These are phyloP conservation scores for Pseudogymnoascus destructans DNA, from an alignment of 2,329 filamentous ascomycete genomes.

Conservation along the genomic window DNA sequence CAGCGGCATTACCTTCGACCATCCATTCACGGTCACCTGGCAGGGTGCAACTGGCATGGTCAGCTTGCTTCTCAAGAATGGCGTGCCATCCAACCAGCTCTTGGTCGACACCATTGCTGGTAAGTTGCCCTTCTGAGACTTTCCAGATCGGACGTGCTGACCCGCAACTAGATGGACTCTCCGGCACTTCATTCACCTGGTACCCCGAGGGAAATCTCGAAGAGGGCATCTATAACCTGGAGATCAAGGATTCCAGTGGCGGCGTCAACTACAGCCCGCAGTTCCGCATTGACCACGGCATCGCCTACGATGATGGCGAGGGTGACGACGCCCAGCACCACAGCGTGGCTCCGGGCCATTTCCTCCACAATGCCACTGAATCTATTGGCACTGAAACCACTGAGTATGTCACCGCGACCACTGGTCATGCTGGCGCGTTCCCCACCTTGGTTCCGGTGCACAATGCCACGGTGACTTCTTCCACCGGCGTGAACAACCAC, in stretches of 20 bases:
- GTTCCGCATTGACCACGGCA: conserved; percentile 19
- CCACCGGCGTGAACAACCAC: neutral
- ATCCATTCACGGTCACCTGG: conserved; percentile 22
- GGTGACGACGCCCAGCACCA: neutral
- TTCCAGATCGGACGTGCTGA: conserved; percentile 9
- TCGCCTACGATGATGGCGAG: neutral
- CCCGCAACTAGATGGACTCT: conserved; percentile 14
- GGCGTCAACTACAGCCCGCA: conserved; percentile 20
- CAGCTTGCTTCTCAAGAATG: conserved; percentile 21
- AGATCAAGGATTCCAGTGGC: conserved; percentile 17
- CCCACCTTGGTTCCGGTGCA: neutral
- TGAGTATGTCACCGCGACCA: neutral
- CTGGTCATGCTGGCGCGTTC: neutral
- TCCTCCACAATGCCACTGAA: neutral
- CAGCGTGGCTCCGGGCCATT: neutral
- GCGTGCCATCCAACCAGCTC: conserved; percentile 16
- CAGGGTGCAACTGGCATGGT: conserved; percentile 19
- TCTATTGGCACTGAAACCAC: neutral
- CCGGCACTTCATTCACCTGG: conserved; percentile 19
- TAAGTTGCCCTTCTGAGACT: conserved; percentile 12
- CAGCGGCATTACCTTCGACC: conserved; percentile 16
- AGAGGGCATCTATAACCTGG: conserved; percentile 19
- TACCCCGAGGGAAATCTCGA: conserved; percentile 12
- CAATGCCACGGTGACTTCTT: neutral
- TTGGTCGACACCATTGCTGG: conserved; percentile 21